Conservation (phyloP, 2,329 filamentous ascomycete genomes). For the Mycogone perniciosa region DNA sequence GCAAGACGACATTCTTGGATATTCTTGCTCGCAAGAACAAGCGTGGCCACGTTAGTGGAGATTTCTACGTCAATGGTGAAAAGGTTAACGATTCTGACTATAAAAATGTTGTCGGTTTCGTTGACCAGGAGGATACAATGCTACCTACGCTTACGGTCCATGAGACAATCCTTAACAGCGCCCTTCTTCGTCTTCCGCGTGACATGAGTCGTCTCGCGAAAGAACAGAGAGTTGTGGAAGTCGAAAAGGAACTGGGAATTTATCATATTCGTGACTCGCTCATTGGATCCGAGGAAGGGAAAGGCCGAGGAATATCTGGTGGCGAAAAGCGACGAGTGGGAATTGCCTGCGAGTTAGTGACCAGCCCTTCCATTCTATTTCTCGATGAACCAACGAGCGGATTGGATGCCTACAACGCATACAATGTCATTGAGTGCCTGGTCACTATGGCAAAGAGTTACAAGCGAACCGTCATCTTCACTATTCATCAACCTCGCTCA, state of each 20-base stretch:
- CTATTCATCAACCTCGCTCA: constrained; percentile 94
- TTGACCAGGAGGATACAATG: constrained; percentile 98
- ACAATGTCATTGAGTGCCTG: constrained; percentile 94
- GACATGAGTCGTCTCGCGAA: constrained; percentile 87
- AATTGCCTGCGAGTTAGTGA: constrained; percentile 96
- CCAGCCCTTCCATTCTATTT: constrained; percentile 94
- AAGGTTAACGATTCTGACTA: constrained; percentile 80
- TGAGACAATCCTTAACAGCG: constrained; percentile 93
- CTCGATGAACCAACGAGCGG: constrained; percentile 96
- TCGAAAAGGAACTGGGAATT: constrained; percentile 93
- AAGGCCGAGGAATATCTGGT: constrained; percentile 89
- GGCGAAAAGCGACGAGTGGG: constrained; percentile 94
- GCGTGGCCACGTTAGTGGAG: constrained; percentile 67
- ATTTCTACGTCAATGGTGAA: constrained; percentile 91
- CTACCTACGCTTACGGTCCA: constrained; percentile 93
- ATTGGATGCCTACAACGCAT: constrained; percentile 93
- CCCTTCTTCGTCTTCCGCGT: constrained; percentile 80
- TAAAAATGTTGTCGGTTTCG: constrained; percentile 88
- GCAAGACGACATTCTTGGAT: constrained; percentile 95
- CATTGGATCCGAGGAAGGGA: constrained; percentile 93
- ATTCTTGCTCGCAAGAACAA: constrained; percentile 97
- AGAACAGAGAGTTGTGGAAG: constrained; percentile 83
- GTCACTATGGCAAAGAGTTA: constrained; percentile 94
- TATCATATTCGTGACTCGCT: constrained; percentile 89
- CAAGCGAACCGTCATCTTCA: constrained; percentile 95